These are phyloP conservation scores for Vaccinium myrtillus DNA, from an alignment of 148 eudicot species.

Conservation along the genomic window DNA sequence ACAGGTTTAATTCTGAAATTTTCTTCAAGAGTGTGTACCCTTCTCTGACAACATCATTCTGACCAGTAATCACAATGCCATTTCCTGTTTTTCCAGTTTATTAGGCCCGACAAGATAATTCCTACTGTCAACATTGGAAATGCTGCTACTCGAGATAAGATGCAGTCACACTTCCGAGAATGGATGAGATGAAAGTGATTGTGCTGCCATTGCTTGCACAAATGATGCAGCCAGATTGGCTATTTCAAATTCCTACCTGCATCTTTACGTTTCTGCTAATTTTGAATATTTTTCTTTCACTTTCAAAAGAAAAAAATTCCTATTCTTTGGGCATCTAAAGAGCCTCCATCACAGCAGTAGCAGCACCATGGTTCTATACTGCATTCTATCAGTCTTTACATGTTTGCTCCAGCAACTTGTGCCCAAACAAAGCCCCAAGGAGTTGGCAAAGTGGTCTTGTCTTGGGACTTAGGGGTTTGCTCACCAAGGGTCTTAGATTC, in stretches of 20 bases:
- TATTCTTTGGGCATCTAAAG: neutral
- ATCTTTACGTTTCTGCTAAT: neutral
- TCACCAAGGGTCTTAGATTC: too few relatives aligned
- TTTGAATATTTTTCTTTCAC: too few relatives aligned
- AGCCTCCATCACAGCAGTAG: neutral
- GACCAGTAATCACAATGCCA: neutral
- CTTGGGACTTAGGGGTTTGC: too few relatives aligned
- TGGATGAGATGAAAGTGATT: slow-evolving; percentile 34
- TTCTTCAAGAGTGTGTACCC: neutral
- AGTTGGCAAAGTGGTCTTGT: too few relatives aligned
- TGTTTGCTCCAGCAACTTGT: neutral
- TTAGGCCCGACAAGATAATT: slow-evolving; percentile 58
- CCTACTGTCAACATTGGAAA: slow-evolving; percentile 68
- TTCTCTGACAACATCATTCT: neutral
- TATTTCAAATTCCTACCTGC: neutral
- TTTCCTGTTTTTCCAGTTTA: slow-evolving; percentile 38
- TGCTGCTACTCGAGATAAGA: slow-evolving; percentile 54
- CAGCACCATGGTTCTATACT: neutral
- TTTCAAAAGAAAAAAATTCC: too few relatives aligned
- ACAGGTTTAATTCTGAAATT: slow-evolving; percentile 37
- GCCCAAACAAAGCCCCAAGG: neutral
- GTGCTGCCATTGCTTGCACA: neutral
- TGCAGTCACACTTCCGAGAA: slow-evolving; percentile 52
- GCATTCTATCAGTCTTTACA: neutral
- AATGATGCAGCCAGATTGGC: neutral